A percentile compares a stretch with the other conserved stretches of the same genome.
These are phyloP conservation scores for Dioscorea zingiberensis DNA, from an alignment of 106 monocot genomes.

Conservation along the genomic window DNA sequence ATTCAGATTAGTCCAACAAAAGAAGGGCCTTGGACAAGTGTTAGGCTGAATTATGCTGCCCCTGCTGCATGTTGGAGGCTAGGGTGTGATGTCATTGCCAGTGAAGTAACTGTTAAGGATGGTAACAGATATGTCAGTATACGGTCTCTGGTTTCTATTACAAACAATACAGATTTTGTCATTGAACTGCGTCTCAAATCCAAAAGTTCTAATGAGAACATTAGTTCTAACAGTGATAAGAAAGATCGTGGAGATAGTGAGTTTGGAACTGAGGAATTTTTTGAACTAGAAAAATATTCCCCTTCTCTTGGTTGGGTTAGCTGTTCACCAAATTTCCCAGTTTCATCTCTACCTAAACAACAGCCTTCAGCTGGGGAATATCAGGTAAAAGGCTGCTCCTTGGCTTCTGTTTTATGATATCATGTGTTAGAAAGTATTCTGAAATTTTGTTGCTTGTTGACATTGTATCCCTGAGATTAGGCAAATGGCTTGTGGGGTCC, in stretches of 20 bases:
- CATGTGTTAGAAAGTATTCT: not conserved
- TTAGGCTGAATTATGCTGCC: conserved; percentile 91
- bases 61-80: conserved; percentile 89
- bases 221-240: not conserved
- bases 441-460: too few relatives aligned
- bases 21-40: conserved; percentile 92
- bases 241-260: conserved; percentile 9
- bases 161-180: conserved; percentile 71
- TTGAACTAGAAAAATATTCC: conserved; percentile 61
- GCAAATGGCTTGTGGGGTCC: too few relatives aligned
- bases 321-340: conserved; percentile 21
- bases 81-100: conserved; percentile 89
- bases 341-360: conserved; percentile 3
- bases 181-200: conserved; percentile 63
- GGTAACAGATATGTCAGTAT: conserved; percentile 85
- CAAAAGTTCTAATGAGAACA: conserved; percentile 15
- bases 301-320: conserved; percentile 61
- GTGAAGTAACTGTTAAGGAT: conserved; percentile 78
- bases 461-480: too few relatives aligned
- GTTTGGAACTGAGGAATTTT: conserved; percentile 56
- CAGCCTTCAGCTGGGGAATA: conserved; percentile 9
- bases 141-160: conserved; percentile 77
- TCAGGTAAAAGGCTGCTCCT: conserved; percentile 26
- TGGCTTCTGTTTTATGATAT: not conserved
- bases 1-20: conserved; percentile 85